These are phyloP conservation scores for Malassezia sp. DNA, from an alignment of 1,284 basidiomycete species.

Conservation along the genomic window DNA sequence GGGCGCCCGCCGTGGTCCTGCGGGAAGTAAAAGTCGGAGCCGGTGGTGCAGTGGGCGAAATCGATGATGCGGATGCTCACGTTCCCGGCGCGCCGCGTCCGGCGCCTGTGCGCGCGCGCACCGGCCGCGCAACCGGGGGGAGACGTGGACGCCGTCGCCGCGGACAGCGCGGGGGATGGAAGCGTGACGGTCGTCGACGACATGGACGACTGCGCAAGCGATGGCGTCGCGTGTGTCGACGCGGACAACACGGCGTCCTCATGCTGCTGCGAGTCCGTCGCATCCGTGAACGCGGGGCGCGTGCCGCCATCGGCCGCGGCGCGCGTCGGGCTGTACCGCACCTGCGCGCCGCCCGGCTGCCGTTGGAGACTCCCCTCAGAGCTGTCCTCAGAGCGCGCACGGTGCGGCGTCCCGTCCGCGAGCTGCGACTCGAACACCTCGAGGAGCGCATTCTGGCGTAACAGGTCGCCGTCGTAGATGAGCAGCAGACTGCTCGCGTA, in stretches of 20 bases:
- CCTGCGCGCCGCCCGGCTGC: neutral
- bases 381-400: neutral
- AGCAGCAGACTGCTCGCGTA: conserved; percentile 93
- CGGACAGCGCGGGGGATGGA: conserved; percentile 2
- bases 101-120: neutral
- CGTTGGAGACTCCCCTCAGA: neutral
- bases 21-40: conserved; percentile 68
- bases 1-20: conserved; percentile 5
- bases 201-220: neutral
- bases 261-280: too few species aligned
- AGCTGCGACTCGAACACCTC: conserved; percentile 29
- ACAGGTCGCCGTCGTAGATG: conserved; percentile 90
- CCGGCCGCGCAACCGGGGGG: too few species aligned
- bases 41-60: conserved; percentile 96
- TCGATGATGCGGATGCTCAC: conserved; percentile 93
- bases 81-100: conserved; percentile 57
- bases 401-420: neutral
- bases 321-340: neutral
- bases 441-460: conserved; percentile 59
- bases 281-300: too few species aligned
- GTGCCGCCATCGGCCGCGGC: too few species aligned
- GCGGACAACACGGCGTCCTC: too few species aligned
- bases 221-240: neutral
- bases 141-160: neutral
- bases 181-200: conserved; percentile 7